Base-by-base conservation (phyloP, 805 yeast species). In the Hanseniaspora nectarophila region DNA sequence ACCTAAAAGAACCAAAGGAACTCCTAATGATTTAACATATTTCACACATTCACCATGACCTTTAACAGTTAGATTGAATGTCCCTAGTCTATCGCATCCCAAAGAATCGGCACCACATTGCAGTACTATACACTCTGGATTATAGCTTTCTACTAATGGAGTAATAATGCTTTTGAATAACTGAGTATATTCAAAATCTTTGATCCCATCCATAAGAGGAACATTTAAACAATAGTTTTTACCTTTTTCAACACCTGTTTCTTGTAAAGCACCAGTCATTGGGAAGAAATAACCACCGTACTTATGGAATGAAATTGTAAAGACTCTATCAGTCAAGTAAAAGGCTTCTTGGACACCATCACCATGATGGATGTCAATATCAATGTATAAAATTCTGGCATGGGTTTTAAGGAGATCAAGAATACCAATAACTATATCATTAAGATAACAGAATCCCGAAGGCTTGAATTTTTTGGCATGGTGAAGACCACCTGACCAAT, bases 61-160 rank as follows among this genome's bases (percentile, higher is more conserved):
- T 53, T 73, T 73, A 78, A 90, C 89, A 53, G 92, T 86, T 56
- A 92, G 75, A 64, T 94, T 92, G 71, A 94, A 94, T 61, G 96
- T 86, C 31, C 99, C 98, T 54, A 94, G 73, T 59, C 95, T 77
- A 71, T 92, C 99, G 39, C 97, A 95, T 38, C 95, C 87, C 48
- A 92, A 73, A 1, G 97, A 89, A 66, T 92, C 99, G 28, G 97
- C 98, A 45, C 99, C 99, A 71, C 97, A 88, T 68, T 92, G 99
- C 57, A 89, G 77, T n/a, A 92, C 96, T 56, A 92, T 83, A 0
- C 95, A 97, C 8, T 94, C 80, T 1, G 99, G 99, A 67, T 85
- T 95, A 68, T 84, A 92, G 54, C 81, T 78, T 42, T 80, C 74
- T 56, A 94, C 84, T 39, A 88, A 76, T 2, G 97, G 97, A 65